A percentile compares a stretch with the other conserved stretches of the same genome.
Conservation (phyloP, 2,329 filamentous ascomycete species). For the Monascus ruber region DNA sequence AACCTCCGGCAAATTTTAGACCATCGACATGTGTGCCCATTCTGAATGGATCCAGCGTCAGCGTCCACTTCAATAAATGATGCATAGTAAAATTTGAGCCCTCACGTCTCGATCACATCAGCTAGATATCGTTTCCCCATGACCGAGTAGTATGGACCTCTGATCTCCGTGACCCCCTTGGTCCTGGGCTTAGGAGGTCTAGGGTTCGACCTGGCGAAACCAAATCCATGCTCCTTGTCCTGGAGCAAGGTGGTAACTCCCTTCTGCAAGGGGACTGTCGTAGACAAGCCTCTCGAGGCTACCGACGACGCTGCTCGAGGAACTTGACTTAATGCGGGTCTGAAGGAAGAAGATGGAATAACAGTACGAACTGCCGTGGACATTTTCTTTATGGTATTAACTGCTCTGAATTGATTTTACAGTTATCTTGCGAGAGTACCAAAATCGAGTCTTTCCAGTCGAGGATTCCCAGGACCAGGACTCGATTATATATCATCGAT, state of each 20-base stretch:
- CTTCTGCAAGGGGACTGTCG: slow-evolving; percentile 7
- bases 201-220: slow-evolving; percentile 41
- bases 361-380: not conserved
- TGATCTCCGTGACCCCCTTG: slow-evolving; percentile 43
- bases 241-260: slow-evolving; percentile 30
- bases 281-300: slow-evolving; percentile 9
- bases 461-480: too few relatives aligned
- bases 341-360: not conserved
- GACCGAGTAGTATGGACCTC: slow-evolving; percentile 44
- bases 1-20: slow-evolving; percentile 43
- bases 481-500: too few relatives aligned
- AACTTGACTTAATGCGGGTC: not conserved
- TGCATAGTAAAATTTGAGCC: not conserved
- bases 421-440: too few relatives aligned
- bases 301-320: not conserved
- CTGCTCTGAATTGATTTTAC: too few relatives aligned
- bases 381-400: not conserved
- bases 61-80: not conserved
- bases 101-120: slow-evolving; percentile 43
- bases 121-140: slow-evolving; percentile 43
- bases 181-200: slow-evolving; percentile 38
- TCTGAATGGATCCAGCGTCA: slow-evolving; percentile 12
- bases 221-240: slow-evolving; percentile 39
- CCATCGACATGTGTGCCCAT: slow-evolving; percentile 46
- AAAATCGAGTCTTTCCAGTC: too few relatives aligned